These are phyloP conservation scores for Myxozyma sirexii DNA, from an alignment of 805 yeast species.

Conservation along the genomic window DNA sequence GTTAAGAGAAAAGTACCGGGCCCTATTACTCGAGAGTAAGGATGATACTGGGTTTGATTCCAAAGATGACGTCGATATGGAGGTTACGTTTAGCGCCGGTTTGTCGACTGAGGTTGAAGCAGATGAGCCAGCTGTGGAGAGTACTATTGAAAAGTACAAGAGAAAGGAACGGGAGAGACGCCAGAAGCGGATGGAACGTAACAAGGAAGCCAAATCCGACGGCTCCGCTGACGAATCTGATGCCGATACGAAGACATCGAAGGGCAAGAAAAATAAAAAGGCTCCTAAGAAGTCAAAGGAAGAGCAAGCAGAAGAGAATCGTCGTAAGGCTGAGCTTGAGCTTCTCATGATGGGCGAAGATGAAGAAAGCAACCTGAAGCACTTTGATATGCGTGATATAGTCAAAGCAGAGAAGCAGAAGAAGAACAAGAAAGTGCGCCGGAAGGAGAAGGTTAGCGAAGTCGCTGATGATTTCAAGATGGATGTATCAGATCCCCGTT, in stretches of 20 bases:
- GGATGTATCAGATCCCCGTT: slow-evolving; percentile 82
- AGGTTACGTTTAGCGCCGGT: slow-evolving; percentile 93
- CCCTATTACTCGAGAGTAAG: slow-evolving; percentile 48
- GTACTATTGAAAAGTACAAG: slow-evolving; percentile 76
- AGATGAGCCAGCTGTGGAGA: slow-evolving; percentile 54
- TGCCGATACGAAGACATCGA: slow-evolving; percentile 40
- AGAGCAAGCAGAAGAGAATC: slow-evolving; percentile 42
- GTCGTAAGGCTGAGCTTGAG: slow-evolving; percentile 69
- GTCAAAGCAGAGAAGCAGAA: slow-evolving; percentile 65
- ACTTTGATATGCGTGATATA: slow-evolving; percentile 79
- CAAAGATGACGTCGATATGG: slow-evolving; percentile 83
- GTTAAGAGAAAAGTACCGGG: slow-evolving; percentile 62
- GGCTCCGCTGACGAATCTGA: slow-evolving; percentile 37
- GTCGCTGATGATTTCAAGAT: slow-evolving; percentile 60
- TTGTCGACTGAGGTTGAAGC: slow-evolving; percentile 51
- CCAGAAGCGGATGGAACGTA: slow-evolving; percentile 67
- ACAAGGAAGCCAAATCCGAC: slow-evolving; percentile 48
- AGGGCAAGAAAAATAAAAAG: slow-evolving; percentile 30
- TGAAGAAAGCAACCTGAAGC: slow-evolving; percentile 51
- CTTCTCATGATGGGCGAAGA: slow-evolving; percentile 69
- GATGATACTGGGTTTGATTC: slow-evolving; percentile 38
- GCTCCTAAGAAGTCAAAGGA: slow-evolving; percentile 30
- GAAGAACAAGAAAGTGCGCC: slow-evolving; percentile 37
- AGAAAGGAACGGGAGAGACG: slow-evolving; percentile 91
- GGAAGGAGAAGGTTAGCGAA: slow-evolving; percentile 48